Conservation (phyloP, 1,284 basidiomycete genomes). For the Caloboletus firmus region DNA sequence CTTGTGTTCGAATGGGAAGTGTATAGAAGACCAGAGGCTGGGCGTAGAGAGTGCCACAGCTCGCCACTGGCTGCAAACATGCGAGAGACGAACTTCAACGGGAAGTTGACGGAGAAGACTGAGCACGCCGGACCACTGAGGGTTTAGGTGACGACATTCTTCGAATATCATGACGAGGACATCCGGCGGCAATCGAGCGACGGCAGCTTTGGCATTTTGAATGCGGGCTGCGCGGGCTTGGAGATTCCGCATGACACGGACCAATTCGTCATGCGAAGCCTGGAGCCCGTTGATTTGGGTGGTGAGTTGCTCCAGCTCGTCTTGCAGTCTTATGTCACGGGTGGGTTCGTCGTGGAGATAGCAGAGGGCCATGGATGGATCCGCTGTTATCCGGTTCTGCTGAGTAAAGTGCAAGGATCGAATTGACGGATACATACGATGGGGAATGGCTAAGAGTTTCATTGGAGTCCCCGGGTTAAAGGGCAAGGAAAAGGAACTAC, state of each 20-base stretch:
- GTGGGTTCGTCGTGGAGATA: constrained; percentile 25
- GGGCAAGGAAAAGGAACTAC: constrained; percentile 20
- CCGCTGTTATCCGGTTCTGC: constrained; percentile 4
- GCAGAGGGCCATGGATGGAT: constrained; percentile 24
- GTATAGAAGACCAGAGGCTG: constrained; percentile 33
- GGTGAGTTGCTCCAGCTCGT: constrained; percentile 31
- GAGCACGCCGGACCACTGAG: constrained; percentile 35
- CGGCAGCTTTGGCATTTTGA: constrained; percentile 29
- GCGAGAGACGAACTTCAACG: constrained; percentile 33
- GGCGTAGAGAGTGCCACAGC: constrained; percentile 34
- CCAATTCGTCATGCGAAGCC: constrained; percentile 34
- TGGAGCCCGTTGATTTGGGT: constrained; percentile 30
- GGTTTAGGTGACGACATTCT: constrained; percentile 34
- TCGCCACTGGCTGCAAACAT: constrained; percentile 36
- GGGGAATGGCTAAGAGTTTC: constrained; percentile 23
- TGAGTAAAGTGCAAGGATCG: constrained; percentile 5
- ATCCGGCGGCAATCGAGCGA: constrained; percentile 33
- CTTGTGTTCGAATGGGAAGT: constrained; percentile 34
- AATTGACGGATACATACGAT: constrained; percentile 13
- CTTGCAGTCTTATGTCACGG: constrained; percentile 7
- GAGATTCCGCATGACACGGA: constrained; percentile 27
- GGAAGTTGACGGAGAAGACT: constrained; percentile 36
- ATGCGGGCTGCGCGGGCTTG: constrained; percentile 34
- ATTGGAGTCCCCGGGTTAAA: constrained; percentile 28
- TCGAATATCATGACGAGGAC: constrained; percentile 36